Evolutionary conservation across 169 alveolate species (phyloP).

Genomic region (Babesia ovis): DNA sequence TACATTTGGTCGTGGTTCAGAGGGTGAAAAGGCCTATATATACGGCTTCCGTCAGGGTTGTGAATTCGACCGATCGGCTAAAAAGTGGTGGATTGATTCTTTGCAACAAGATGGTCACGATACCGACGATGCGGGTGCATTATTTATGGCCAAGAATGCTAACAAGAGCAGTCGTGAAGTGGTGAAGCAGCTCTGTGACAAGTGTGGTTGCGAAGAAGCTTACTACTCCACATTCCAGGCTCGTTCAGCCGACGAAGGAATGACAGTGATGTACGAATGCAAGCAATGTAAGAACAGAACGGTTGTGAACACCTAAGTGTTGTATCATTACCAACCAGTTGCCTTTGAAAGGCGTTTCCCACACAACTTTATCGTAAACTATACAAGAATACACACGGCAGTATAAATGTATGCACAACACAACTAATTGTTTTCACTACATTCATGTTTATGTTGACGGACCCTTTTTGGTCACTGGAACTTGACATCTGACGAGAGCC

Average conservation of each 20-base stretch:
- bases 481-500: conserved; percentile 24
- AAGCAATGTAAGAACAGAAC: conserved; percentile 80
- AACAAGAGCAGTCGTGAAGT: conserved; percentile 68
- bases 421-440: too few relatives aligned
- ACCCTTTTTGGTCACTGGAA: conserved; percentile 2
- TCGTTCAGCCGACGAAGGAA: conserved; percentile 88
- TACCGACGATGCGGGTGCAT: not conserved
- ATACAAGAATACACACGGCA: too few relatives aligned
- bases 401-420: too few relatives aligned
- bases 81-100: conserved; percentile 76
- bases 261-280: conserved; percentile 85
- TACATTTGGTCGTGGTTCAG: conserved; percentile 42
- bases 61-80: conserved; percentile 71
- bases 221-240: conserved; percentile 84
- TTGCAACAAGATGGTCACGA: not conserved
- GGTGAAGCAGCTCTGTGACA: conserved; percentile 78
- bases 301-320: conserved; percentile 77
- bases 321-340: too few relatives aligned
- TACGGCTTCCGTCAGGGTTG: conserved; percentile 73
- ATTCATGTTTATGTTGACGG: too few relatives aligned
- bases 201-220: conserved; percentile 82
- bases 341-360: too few relatives aligned
- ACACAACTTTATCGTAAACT: too few relatives aligned
- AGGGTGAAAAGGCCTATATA: conserved; percentile 65
- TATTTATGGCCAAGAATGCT: conserved; percentile 64